Evolutionary conservation across 257 asterid genomes (phyloP).

Genomic region (Nicotiana paniculata): DNA sequence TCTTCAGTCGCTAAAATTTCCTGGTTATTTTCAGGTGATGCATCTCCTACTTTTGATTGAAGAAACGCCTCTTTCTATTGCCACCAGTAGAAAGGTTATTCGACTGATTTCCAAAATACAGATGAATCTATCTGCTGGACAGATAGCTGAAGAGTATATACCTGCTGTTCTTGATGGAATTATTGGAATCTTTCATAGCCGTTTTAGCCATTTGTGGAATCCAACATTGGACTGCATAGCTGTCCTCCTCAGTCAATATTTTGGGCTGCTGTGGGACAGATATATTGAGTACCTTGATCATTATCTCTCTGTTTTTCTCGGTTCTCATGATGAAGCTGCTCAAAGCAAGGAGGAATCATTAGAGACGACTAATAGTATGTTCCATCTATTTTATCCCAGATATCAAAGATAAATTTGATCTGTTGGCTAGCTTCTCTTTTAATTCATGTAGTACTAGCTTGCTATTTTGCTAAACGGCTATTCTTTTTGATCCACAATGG

Average conservation of each 20-base stretch:
- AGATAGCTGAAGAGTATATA: constrained; percentile 51
- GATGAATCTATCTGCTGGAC: constrained; percentile 46
- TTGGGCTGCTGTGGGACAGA: constrained; percentile 53
- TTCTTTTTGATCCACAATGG: neutral
- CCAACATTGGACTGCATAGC: constrained; percentile 78
- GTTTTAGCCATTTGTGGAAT: constrained; percentile 58
- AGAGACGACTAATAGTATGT: constrained; percentile 46
- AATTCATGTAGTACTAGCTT: neutral
- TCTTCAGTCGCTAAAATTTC: constrained; percentile 8
- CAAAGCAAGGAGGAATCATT: constrained; percentile 19
- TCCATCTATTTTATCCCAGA: constrained; percentile 6
- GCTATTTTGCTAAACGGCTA: neutral
- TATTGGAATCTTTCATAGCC: constrained; percentile 72
- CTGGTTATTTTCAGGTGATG: constrained; percentile 56
- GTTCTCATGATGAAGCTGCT: constrained; percentile 32
- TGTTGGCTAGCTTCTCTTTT: neutral
- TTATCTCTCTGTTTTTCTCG: constrained; percentile 46
- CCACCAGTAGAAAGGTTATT: constrained; percentile 58
- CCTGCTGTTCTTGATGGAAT: constrained; percentile 57
- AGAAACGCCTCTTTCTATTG: constrained; percentile 55
- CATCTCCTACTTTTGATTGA: constrained; percentile 63
- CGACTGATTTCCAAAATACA: constrained; percentile 63
- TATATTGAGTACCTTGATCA: constrained; percentile 52
- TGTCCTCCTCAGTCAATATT: constrained; percentile 48
- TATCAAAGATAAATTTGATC: neutral